A percentile compares a stretch with the other conserved stretches of the same genome.
Conservation (phyloP, 768 basidiomycete species). For the Suillus cothurnatus region DNA sequence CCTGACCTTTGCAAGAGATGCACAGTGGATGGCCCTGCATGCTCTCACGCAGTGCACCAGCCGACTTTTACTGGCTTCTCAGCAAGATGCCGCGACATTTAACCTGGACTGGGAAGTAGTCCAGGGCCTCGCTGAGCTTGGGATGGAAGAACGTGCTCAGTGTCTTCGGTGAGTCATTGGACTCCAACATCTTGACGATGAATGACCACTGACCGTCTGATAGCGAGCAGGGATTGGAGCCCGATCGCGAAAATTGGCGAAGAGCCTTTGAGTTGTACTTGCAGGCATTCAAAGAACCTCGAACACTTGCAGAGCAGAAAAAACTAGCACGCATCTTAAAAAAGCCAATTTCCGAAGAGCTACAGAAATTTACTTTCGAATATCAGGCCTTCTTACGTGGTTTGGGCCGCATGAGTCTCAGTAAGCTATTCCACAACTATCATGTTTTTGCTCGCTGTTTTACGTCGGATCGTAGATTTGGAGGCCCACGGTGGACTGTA, state of each 20-base stretch:
- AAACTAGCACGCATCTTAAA: constrained; percentile 60
- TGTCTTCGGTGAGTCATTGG: constrained; percentile 18
- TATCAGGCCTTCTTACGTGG: constrained; percentile 77
- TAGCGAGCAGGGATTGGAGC: constrained; percentile 46
- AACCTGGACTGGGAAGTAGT: constrained; percentile 57
- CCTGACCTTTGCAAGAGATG: constrained; percentile 57
- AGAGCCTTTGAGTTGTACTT: constrained; percentile 59
- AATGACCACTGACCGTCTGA: neutral
- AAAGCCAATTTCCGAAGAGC: constrained; percentile 44
- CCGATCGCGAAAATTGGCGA: constrained; percentile 69
- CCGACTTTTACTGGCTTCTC: constrained; percentile 57
- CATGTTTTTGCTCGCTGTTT: constrained; percentile 10
- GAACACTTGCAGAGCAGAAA: constrained; percentile 50
- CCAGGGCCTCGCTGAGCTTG: constrained; percentile 67
- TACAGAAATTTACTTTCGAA: constrained; percentile 64
- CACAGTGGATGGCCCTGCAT: constrained; percentile 71
- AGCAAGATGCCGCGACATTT: constrained; percentile 39
- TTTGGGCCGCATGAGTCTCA: constrained; percentile 79
- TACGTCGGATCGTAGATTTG: constrained; percentile 49
- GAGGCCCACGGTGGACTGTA: constrained; percentile 90
- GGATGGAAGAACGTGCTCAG: constrained; percentile 69
- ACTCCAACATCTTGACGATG: neutral
- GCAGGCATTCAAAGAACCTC: constrained; percentile 65
- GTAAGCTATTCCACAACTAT: constrained; percentile 43
- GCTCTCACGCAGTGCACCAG: constrained; percentile 71